Percentiles rank a stretch among this genome's conserved stretches.
These are phyloP conservation scores for Corymbia calophylla DNA, from an alignment of 441 rosid species.

Conservation along the genomic window DNA sequence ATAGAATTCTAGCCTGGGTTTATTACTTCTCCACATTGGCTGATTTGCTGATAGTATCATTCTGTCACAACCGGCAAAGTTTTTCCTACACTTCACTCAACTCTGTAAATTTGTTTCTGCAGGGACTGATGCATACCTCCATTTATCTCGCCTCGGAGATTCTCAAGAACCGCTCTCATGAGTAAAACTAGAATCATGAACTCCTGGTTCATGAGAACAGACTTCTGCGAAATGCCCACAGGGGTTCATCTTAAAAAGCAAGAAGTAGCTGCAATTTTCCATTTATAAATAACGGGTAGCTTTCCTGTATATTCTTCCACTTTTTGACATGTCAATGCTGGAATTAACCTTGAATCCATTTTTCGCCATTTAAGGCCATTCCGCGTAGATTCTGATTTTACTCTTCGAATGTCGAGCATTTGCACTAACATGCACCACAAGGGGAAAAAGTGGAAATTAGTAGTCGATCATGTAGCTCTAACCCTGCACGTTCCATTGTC, in stretches of 20 bases:
- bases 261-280: constrained; percentile 4
- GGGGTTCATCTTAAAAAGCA: not conserved
- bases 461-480: not conserved
- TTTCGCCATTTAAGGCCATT: not conserved
- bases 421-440: not conserved
- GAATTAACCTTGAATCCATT: not conserved
- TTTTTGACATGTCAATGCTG: not conserved
- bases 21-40: not conserved
- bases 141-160: constrained; percentile 73
- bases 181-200: not conserved
- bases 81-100: not conserved
- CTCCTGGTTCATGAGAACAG: not conserved
- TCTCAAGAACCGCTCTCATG: constrained; percentile 79
- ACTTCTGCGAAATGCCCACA: not conserved
- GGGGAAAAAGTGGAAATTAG: not conserved
- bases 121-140: constrained; percentile 95
- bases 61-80: not conserved
- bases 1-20: not conserved
- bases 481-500: not conserved
- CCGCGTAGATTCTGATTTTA: not conserved
- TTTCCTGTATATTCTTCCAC: not conserved
- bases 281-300: not conserved
- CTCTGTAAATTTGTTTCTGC: not conserved
- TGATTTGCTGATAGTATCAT: not conserved
- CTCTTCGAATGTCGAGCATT: not conserved